Percentiles rank a stretch among this genome's conserved stretches.
These are phyloP conservation scores for Gossypium schwendimanii DNA, from an alignment of 441 rosid species.

Conservation along the genomic window DNA sequence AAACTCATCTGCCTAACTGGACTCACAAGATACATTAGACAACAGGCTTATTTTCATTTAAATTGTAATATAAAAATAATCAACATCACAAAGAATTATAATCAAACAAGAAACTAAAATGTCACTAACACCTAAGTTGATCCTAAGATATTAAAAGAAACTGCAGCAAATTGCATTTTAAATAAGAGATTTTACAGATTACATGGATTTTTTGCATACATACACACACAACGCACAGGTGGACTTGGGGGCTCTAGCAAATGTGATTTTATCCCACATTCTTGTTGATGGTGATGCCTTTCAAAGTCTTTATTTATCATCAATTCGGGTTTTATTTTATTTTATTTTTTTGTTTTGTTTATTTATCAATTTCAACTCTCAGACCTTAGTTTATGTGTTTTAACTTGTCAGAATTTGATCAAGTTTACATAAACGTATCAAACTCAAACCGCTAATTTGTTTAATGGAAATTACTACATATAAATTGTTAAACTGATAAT, in stretches of 20 bases:
- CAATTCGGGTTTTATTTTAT: background rate
- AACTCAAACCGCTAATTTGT: too few relatives aligned
- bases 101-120: background rate
- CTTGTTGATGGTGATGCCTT: conserved; percentile 22
- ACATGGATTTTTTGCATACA: background rate
- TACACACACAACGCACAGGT: background rate
- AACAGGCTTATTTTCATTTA: background rate
- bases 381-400: background rate
- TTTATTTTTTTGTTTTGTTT: background rate
- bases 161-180: conserved; percentile 15
- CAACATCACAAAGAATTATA: background rate
- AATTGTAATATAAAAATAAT: background rate
- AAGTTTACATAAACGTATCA: too few relatives aligned
- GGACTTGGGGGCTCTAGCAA: background rate
- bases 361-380: background rate
- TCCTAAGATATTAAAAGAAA: background rate
- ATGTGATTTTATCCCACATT: background rate
- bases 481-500: too few relatives aligned
- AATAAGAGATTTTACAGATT: conserved; percentile 10
- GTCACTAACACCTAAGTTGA: background rate
- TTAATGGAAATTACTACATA: too few relatives aligned
- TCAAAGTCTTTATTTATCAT: background rate
- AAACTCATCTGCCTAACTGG: conserved; percentile 3
- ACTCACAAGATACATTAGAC: background rate
- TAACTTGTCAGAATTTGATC: too few relatives aligned